Percentiles rank a stretch among this genome's conserved stretches.
Conservation (phyloP, 257 asterid genomes). For the Solanum dulcamara region DNA sequence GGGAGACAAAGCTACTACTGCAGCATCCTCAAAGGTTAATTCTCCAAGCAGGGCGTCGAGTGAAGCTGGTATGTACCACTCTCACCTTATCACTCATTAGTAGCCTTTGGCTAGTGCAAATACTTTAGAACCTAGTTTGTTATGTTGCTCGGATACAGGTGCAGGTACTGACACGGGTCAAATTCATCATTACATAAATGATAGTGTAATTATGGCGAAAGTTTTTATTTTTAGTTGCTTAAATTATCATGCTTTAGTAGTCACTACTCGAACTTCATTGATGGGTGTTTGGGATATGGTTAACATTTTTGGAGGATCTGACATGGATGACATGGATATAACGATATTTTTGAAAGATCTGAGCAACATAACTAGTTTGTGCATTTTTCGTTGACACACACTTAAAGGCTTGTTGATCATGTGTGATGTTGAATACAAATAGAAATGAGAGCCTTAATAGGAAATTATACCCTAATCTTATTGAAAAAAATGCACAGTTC, state of each 20-base stretch:
- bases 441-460: background rate
- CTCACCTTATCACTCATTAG: background rate
- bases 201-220: background rate
- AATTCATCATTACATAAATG: too few species aligned
- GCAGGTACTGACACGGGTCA: too few species aligned
- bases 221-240: background rate
- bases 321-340: too few species aligned
- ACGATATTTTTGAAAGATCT: background rate
- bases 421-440: background rate
- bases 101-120: too few species aligned
- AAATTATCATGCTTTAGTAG: background rate
- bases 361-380: background rate
- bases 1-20: background rate
- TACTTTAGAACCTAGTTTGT: too few species aligned
- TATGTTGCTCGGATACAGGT: too few species aligned
- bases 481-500: background rate
- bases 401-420: background rate
- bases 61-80: background rate
- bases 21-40: constrained; percentile 2
- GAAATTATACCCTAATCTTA: background rate
- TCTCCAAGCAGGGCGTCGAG: background rate
- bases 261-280: background rate
- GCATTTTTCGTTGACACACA: background rate
- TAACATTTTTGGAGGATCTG: background rate
- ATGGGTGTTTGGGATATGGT: background rate